These are phyloP conservation scores for Cercis canadensis DNA, from an alignment of 306 rosid genomes.

Conservation along the genomic window DNA sequence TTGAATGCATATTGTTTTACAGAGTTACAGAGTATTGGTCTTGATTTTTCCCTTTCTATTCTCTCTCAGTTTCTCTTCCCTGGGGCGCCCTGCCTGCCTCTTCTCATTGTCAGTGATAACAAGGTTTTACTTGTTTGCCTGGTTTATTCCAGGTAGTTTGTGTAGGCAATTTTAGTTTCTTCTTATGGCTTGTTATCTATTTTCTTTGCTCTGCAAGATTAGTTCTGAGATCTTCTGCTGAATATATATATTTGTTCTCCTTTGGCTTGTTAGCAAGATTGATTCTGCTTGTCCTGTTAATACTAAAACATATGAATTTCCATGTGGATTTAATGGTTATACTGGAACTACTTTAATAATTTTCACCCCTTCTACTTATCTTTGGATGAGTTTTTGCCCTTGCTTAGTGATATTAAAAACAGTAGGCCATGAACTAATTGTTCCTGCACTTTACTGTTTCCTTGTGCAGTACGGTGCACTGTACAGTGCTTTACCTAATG, in stretches of 20 bases:
- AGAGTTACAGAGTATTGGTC: neutral
- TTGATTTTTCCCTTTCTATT: slow-evolving; percentile 20
- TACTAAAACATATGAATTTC: neutral
- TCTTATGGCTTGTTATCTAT: neutral
- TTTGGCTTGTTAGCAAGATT: slow-evolving; percentile 21
- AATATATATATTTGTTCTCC: neutral
- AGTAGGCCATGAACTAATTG: slow-evolving; percentile 10
- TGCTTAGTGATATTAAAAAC: slow-evolving; percentile 7
- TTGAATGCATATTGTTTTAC: slow-evolving; percentile 10
- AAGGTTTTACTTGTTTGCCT: slow-evolving; percentile 25
- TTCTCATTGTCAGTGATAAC: slow-evolving; percentile 12
- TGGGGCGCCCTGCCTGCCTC: neutral
- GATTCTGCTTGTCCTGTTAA: neutral
- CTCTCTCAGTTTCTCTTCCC: neutral
- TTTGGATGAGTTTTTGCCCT: neutral
- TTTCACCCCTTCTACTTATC: neutral
- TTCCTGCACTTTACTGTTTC: slow-evolving; percentile 4
- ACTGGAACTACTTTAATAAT: slow-evolving; percentile 10
- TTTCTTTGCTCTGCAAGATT: neutral
- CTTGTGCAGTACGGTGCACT: slow-evolving; percentile 10
- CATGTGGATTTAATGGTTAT: neutral
- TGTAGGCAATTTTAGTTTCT: slow-evolving; percentile 4
- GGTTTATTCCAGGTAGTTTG: slow-evolving; percentile 20
- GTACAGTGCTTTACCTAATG: slow-evolving; percentile 24
- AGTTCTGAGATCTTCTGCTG: neutral